These are phyloP conservation scores for Penicillium goetzii DNA, from an alignment of 495 filamentous ascomycete genomes.

Conservation along the genomic window DNA sequence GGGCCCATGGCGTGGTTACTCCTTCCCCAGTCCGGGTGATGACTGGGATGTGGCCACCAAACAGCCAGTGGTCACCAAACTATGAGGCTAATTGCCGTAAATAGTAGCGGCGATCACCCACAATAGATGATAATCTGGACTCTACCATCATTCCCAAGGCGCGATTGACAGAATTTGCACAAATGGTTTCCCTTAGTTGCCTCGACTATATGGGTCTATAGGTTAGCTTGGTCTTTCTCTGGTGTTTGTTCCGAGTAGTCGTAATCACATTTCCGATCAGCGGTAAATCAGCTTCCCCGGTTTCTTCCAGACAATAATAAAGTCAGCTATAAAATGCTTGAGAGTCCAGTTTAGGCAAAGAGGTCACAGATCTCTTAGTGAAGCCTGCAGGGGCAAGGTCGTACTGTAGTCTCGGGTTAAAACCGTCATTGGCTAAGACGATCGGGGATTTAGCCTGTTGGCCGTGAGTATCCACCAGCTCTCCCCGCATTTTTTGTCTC, in stretches of 20 bases:
- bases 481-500: slow-evolving; percentile 19
- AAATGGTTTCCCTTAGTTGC: background rate
- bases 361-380: no score
- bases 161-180: background rate
- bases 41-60: slow-evolving; percentile 27
- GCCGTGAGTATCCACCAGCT: background rate
- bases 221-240: background rate
- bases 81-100: slow-evolving; percentile 9
- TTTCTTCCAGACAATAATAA: background rate
- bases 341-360: background rate
- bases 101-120: background rate
- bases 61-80: background rate
- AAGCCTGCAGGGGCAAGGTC: background rate
- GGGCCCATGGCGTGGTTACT: slow-evolving; percentile 22
- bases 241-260: background rate
- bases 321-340: background rate
- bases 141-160: background rate
- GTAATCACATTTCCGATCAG: background rate
- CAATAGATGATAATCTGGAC: background rate
- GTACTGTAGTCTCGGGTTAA: background rate
- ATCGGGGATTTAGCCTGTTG: background rate
- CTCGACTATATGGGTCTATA: background rate
- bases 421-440: background rate
- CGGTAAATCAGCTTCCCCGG: background rate
- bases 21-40: slow-evolving; percentile 27